A percentile compares a stretch with the other conserved stretches of the same genome.
These are phyloP conservation scores for Rhizoclosmatium globosum DNA, from an alignment of 192 early-diverging fungal species.

Conservation along the genomic window DNA sequence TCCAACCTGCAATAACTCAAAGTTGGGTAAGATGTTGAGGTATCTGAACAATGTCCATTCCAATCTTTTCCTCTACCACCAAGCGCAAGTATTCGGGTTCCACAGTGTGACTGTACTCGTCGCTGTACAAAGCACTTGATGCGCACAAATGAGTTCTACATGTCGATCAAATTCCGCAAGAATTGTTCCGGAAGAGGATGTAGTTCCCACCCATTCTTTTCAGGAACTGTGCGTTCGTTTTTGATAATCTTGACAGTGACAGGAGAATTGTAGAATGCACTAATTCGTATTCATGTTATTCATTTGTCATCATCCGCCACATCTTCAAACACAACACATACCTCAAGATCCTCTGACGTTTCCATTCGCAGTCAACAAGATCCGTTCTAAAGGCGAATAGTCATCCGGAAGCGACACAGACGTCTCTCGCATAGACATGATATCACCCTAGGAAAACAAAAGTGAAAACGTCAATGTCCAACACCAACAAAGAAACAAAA, in stretches of 20 bases:
- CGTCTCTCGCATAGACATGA: constrained; percentile 56
- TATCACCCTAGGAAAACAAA: constrained; percentile 49
- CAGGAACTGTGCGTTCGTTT: constrained; percentile 39
- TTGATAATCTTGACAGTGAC: constrained; percentile 55
- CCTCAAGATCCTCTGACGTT: constrained; percentile 65
- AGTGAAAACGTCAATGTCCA: background rate
- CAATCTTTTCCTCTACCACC: constrained; percentile 49
- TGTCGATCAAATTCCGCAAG: constrained; percentile 48
- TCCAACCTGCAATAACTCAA: constrained; percentile 47
- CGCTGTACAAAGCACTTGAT: constrained; percentile 50
- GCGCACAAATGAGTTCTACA: constrained; percentile 43
- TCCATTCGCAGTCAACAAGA: constrained; percentile 62
- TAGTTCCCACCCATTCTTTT: background rate
- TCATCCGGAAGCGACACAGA: constrained; percentile 36
- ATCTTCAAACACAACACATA: background rate
- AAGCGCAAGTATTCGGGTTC: constrained; percentile 45
- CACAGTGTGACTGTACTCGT: constrained; percentile 48
- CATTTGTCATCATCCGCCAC: background rate
- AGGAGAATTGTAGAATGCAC: constrained; percentile 59
- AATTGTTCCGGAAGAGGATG: background rate
- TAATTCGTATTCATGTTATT: constrained; percentile 2
- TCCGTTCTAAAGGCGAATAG: constrained; percentile 58
- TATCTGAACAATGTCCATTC: constrained; percentile 65
- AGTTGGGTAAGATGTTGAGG: constrained; percentile 58
- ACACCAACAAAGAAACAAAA: background rate